Evolutionary conservation across 352 stramenopile species (phyloP), one percentile per base, ranked within the genome.

Genomic region (Aphanomyces cochlioides): DNA sequence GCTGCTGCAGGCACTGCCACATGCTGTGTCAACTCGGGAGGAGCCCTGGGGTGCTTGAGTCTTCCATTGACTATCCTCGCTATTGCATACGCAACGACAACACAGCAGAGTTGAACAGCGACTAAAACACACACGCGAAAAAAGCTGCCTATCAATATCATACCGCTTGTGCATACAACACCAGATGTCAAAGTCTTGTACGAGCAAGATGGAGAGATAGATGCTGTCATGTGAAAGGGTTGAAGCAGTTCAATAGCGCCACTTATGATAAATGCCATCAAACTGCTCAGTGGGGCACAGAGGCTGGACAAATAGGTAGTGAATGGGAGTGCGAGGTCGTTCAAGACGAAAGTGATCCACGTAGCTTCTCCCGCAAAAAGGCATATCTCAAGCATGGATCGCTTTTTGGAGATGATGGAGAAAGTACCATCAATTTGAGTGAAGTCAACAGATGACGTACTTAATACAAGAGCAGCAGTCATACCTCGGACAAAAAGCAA

Each of bases 301-400:
- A 17, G 19, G 19, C 21, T 37, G 28, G 6, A 28, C 6, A 28
- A 7, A 17, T 36, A 50, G 12, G 28, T 28, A 28, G 64, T 43
- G 10, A 63, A 4, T 8, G 53, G 36, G 1, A 58, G 28, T 38
- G 47, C 21, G 8, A 70, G 8, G n/a, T 70, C 64, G 17, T 54
- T 7, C 10, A 64, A 3, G 39, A 70, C 64, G 34, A 63, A 64
- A 7, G 64, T 70, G 39, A 70, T n/a, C 64, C 64, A 70, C 64
- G 64, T 64, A 3, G 43, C 64, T 63, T 70, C 64, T 7, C 64
- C 54, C 1, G 64, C 43, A 15, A 70, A 15, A 10, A 70, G 56
- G 19, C 48, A 50, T 8, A 21, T 38, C 8, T 47, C 39, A 7
- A 61, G 28, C 12, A 61, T 7, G 17, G n/a, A 5, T 2, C 21